phyloP scores from a whole-genome alignment of 306 rosid species.

The Astragalus glycyphyllos region DNA sequence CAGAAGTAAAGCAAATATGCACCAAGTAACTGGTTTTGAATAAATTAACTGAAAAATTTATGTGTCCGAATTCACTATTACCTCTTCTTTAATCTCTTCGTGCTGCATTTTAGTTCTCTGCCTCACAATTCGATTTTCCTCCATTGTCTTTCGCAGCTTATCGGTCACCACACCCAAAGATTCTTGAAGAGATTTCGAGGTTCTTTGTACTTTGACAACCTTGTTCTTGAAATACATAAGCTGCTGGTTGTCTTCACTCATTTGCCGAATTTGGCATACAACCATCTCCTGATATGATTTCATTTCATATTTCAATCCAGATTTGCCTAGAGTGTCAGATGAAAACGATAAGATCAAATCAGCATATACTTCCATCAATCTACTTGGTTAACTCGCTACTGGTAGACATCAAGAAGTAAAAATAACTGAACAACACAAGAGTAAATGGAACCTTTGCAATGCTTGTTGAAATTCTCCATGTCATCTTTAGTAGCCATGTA shows the following conservation, averaged over 20 bases:
- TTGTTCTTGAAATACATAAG: constrained; percentile 59
- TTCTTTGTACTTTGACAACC: constrained; percentile 48
- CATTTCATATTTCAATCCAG: constrained; percentile 74
- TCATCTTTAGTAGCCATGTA: constrained; percentile 79
- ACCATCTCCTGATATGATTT: constrained; percentile 82
- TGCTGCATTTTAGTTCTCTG: constrained; percentile 62
- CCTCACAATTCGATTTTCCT: constrained; percentile 65
- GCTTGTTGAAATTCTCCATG: constrained; percentile 68
- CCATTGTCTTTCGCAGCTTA: constrained; percentile 62
- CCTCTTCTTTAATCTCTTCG: constrained; percentile 79
- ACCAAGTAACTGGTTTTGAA: constrained; percentile 15
- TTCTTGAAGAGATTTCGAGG: constrained; percentile 56
- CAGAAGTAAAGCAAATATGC: constrained; percentile 25
- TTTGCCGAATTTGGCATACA: constrained; percentile 68
- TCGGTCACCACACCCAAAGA: constrained; percentile 52
- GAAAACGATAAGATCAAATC: constrained; percentile 10
- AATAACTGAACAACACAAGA: constrained; percentile 3
- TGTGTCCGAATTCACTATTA: constrained; percentile 44
- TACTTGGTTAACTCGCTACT: constrained; percentile 6
- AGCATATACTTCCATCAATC: neutral
- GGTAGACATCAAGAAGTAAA: constrained; percentile 1
- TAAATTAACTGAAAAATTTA: constrained; percentile 1
- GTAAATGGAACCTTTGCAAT: constrained; percentile 68
- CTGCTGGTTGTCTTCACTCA: constrained; percentile 82
- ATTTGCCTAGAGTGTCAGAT: constrained; percentile 58